Base-by-base conservation (phyloP, 2,329 filamentous ascomycete genomes). In the Aspergillus tamarii region DNA sequence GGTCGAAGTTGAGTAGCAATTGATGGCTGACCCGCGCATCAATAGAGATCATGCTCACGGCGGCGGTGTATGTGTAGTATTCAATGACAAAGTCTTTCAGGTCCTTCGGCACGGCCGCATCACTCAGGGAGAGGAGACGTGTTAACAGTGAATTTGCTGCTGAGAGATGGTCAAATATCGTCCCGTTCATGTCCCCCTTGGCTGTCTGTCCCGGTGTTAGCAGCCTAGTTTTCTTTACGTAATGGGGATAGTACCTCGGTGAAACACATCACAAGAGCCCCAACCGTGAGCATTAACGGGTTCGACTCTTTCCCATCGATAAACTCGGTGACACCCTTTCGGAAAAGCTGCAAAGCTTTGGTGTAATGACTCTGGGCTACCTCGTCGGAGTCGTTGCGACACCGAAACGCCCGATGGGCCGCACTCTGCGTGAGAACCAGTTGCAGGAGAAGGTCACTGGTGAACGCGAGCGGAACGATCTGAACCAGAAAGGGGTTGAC, bases 1-100 rank as follows among this genome's bases (percentile, higher is more conserved):
- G 69, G 21, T 82, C 76, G 50, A 83, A 82, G 23, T 83, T 78
- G 64, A 75, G 32, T 9, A 75, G 67, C 0, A 75, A 58, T 14
- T 75, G 73, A 6, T 69, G 66, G 30, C 72, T 74, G 6, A 72
- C 65, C 10, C 73, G 70, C 1, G 73, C 72, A 43, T 75, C 73
- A 36, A 82, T 78, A 0, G 82, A 82, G 52, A 84, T 81, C 77
- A 84, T 82, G 67, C 81, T 83, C 8, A 80, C 77, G 4, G 80
- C 77, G 4, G 80, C 77, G 53, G 81, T 83, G 69, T 84, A 82
- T 63, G 81, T 78, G 64, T 83, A 84, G 45, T 83, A 84, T 68
- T 84, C 82, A 53, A 83, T 76, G 3, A 84, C 76, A 57, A 83
- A 83, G 32, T 82, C 77, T 32, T 78, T 76, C 3, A 84, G 65